Base-by-base conservation (phyloP, 2,329 filamentous ascomycete genomes). In the Thelonectria olida region DNA sequence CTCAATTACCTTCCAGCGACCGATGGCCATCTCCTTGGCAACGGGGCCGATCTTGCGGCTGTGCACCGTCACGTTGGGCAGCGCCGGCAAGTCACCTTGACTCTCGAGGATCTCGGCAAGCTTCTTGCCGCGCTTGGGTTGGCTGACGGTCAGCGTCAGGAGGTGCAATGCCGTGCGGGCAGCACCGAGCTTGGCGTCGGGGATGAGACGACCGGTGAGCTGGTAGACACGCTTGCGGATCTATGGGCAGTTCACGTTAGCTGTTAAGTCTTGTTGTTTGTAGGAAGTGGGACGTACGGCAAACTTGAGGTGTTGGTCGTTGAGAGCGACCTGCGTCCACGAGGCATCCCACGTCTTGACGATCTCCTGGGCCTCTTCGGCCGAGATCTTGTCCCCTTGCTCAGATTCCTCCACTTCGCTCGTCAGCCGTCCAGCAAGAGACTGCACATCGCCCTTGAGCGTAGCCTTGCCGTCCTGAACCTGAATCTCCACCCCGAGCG, bases 1-100 rank as follows among this genome's bases (percentile, higher is more conserved):
- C 75, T 91, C 85, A 71, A 95, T 92, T 50, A 93, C 76, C 86
- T 96, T 96, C 87, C 90, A 92, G 71, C 92, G 83, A 25, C 93
- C 93, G 41, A 92, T 75, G 49, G 86, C 83, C 69, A 85, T 87
- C 77, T 95, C 91, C 75, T 87, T 88, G 75, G 95, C 86, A 31
- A 91, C 87, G 9, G 88, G 85, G 7, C 88, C 93, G 61, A 92
- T 81, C 70, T 89, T 88, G 66, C 84, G 84, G 23, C 78, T 75
- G 67, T 86, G 85, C 20, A 97, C 79, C 67, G 84, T 84, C 42
- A 97, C 89, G 73, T 97, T 97, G 63, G 86, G 80, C 52, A 92
- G 78, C 1, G 75, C 68, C 15, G 65, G 50, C 28, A 92, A 78
- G 17, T 82, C 73, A 42, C 81, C 76, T 48, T 72, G 78, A 51